A percentile compares a stretch with the other conserved stretches of the same genome.
Evolutionary conservation across 768 basidiomycete species (phyloP).

Genomic region (Suillus lakei): DNA sequence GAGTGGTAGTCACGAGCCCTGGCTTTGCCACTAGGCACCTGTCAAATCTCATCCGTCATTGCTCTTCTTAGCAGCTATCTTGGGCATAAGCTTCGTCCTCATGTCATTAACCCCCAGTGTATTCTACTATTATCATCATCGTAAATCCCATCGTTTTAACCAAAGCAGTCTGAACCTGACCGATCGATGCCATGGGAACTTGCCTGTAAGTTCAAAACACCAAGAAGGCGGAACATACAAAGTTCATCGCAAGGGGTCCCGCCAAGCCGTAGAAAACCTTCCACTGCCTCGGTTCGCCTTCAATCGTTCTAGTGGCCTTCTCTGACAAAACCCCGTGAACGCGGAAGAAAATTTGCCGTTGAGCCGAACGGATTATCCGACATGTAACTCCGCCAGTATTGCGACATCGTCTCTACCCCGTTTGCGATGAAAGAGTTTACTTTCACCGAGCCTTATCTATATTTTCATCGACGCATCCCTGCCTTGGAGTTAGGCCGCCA

Average conservation of each 20-base stretch:
- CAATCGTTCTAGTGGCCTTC: neutral
- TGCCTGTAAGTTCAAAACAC: neutral
- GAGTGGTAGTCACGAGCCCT: slow-evolving; percentile 42
- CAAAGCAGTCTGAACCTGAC: neutral
- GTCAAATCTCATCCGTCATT: neutral
- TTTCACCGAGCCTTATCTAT: neutral
- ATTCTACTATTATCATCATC: slow-evolving; percentile 18
- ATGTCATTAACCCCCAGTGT: slow-evolving; percentile 17
- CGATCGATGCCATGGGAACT: neutral
- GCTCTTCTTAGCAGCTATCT: neutral
- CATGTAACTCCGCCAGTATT: neutral
- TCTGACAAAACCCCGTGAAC: neutral
- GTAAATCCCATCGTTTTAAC: neutral
- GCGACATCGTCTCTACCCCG: neutral
- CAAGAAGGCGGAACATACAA: neutral
- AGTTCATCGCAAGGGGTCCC: neutral
- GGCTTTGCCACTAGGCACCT: neutral
- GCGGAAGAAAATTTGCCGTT: neutral
- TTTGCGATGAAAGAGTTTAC: neutral
- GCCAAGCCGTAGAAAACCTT: neutral
- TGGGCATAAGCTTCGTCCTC: neutral
- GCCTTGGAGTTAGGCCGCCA: neutral
- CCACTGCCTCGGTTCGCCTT: neutral
- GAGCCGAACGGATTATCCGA: slow-evolving; percentile 5
- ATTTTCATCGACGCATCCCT: neutral